These are phyloP conservation scores for Starmera quercuum DNA, from an alignment of 805 yeast species.

Conservation along the genomic window DNA sequence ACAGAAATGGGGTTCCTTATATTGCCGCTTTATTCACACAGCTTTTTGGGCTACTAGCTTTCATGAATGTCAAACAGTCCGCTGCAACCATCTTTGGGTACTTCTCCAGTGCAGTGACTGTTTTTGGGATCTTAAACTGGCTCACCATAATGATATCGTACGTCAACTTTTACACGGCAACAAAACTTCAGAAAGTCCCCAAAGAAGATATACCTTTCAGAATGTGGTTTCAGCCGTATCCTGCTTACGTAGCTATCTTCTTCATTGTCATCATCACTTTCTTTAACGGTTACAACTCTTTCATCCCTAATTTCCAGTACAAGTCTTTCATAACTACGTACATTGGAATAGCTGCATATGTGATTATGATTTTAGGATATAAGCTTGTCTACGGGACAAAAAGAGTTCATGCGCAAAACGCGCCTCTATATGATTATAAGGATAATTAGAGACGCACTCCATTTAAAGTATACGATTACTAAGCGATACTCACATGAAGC, in stretches of 20 bases:
- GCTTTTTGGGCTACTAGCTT: conserved; percentile 51
- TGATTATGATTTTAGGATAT: conserved; percentile 40
- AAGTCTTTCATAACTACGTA: conserved; percentile 55
- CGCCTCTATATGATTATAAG: conserved; percentile 44
- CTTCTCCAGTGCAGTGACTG: conserved; percentile 65
- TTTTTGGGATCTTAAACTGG: conserved; percentile 67
- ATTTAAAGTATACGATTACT: too few relatives aligned
- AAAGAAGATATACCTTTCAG: conserved; percentile 44
- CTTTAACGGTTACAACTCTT: conserved; percentile 36
- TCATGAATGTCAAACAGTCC: conserved; percentile 50
- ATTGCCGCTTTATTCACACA: conserved; percentile 42
- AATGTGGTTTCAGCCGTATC: conserved; percentile 62
- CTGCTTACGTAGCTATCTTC: conserved; percentile 45
- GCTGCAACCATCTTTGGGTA: conserved; percentile 53
- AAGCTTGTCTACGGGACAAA: conserved; percentile 39
- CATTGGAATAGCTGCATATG: conserved; percentile 50
- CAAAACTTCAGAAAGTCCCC: conserved; percentile 53
- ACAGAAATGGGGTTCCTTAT: conserved; percentile 49
- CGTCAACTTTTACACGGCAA: conserved; percentile 53
- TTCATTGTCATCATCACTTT: conserved; percentile 27
- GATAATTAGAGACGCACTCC: too few relatives aligned
- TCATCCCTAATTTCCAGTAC: conserved; percentile 39
- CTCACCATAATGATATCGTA: conserved; percentile 55
- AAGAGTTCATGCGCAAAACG: conserved; percentile 33
- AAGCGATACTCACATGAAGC: too few relatives aligned